Conservation (phyloP, 2,329 filamentous ascomycete species). For the Aspergillus sojae region DNA sequence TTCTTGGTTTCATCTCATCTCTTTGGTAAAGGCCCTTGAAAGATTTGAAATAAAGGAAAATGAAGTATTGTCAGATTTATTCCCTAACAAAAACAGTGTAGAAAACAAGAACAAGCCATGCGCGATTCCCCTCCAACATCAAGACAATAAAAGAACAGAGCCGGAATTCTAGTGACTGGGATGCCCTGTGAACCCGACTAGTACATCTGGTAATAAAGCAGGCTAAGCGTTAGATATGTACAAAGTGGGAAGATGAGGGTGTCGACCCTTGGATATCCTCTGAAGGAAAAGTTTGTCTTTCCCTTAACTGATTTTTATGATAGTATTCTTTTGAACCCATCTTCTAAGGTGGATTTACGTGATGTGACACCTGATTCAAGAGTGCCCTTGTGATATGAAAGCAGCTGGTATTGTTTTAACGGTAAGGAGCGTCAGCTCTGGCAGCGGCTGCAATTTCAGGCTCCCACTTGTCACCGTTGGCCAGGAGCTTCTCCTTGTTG, state of each 20-base stretch:
- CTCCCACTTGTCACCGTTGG: constrained; percentile 97
- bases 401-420: constrained; percentile 54
- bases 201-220: constrained; percentile 34
- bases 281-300: constrained; percentile 6
- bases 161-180: constrained; percentile 19
- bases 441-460: constrained; percentile 91
- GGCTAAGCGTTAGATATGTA: constrained; percentile 34
- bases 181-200: constrained; percentile 31
- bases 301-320: not conserved
- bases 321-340: constrained; percentile 6
- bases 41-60: constrained; percentile 8
- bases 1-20: constrained; percentile 7
- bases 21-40: not conserved
- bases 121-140: constrained; percentile 27
- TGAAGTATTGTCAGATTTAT: constrained; percentile 21
- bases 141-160: constrained; percentile 31
- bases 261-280: constrained; percentile 9
- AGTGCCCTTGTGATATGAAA: constrained; percentile 5
- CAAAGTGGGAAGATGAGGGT: constrained; percentile 25
- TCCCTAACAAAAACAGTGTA: constrained; percentile 23
- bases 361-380: constrained; percentile 8
- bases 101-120: constrained; percentile 26
- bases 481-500: constrained; percentile 92
- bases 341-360: constrained; percentile 6
- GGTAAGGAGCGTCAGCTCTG: constrained; percentile 89